These are phyloP conservation scores for Wickerhamomyces hampshirensis DNA, from an alignment of 805 yeast genomes.

Conservation along the genomic window DNA sequence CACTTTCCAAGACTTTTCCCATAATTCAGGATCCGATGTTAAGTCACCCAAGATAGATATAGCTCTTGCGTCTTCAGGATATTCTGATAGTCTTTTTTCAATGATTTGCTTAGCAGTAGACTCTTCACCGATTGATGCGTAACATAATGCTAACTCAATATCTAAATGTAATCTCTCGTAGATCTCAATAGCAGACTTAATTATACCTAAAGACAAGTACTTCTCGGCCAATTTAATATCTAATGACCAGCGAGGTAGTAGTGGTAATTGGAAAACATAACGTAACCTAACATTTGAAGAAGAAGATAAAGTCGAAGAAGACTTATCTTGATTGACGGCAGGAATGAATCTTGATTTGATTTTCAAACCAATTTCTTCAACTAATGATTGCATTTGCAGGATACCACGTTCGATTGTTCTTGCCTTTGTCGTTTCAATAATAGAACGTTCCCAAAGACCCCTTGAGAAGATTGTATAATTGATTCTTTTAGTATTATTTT, in stretches of 20 bases:
- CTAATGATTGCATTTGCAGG: conserved; percentile 85
- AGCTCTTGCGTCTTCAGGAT: conserved; percentile 79
- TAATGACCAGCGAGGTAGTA: conserved; percentile 80
- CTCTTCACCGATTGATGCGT: conserved; percentile 79
- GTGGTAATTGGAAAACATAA: conserved; percentile 69
- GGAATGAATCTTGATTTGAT: conserved; percentile 54
- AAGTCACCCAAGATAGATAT: conserved; percentile 83
- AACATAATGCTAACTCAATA: conserved; percentile 85
- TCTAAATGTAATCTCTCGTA: conserved; percentile 73
- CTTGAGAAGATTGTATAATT: conserved; percentile 79
- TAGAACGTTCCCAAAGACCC: conserved; percentile 86
- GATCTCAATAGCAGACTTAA: conserved; percentile 84
- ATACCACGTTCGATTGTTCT: conserved; percentile 93
- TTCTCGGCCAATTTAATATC: conserved; percentile 82
- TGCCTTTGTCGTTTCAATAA: conserved; percentile 73
- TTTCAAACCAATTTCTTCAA: conserved; percentile 78
- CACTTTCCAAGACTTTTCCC: conserved; percentile 85
- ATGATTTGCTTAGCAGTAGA: conserved; percentile 60
- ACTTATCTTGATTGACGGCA: too few species aligned
- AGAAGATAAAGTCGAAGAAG: too few species aligned
- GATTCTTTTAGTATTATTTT: conserved; percentile 34
- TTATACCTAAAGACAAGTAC: conserved; percentile 76
- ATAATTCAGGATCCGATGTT: conserved; percentile 63
- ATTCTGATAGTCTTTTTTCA: conserved; percentile 42
- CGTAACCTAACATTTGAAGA: conserved; percentile 47